Base-by-base conservation (phyloP, 1,139 yeast genomes). In the Geotrichum histeridarum region DNA sequence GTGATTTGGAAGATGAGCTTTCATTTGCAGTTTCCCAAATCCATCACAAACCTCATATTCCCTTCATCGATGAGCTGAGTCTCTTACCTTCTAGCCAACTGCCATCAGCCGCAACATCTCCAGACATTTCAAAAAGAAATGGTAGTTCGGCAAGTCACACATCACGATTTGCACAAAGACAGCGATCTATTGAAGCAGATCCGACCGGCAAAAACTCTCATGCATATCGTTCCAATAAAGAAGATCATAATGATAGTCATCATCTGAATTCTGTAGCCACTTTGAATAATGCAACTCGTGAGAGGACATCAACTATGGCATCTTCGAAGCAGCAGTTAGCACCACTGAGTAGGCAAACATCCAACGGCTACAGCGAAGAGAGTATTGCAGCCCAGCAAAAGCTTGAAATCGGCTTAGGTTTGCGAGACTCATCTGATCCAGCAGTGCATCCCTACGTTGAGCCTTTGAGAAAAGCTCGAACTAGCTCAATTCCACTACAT, bases 1-100 rank as follows among this genome's bases (percentile, higher is more conserved):
- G 70, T 48, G 72, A 69, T 50, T 64, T 71, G 36, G 74, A 70
- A 53, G 73, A 69, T 53, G 71, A 69, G 39, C 51, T 70, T 49
- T 59, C 66, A 49, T 60, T 61, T 44, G 72, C 70, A 1, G 68
- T 68, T 2, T 61, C 59, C 53, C 70, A 66, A 55, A 60, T 67
- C 33, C 63, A 66, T 50, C 54, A 54, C 12, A 59, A 63, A 22
- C 56, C 60, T 14, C 51, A 54, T 3, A 56, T 59, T 9, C 56
- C 59, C 9, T 42, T 35, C 18, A 54, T 32, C 30, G 61, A 59
- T 43, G 47, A 47, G 9, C 62, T 58, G 18, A 53, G 59, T 8
- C 22, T 38, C 37, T 31, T 22, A n/a, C 37, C 50, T 37, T 11
- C 38, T n/a, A 56, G 56, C 55, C 56, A 55, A 48, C 60, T 59